Conservation (phyloP, 2,329 filamentous ascomycete species). For the Colletotrichum abscissum region DNA sequence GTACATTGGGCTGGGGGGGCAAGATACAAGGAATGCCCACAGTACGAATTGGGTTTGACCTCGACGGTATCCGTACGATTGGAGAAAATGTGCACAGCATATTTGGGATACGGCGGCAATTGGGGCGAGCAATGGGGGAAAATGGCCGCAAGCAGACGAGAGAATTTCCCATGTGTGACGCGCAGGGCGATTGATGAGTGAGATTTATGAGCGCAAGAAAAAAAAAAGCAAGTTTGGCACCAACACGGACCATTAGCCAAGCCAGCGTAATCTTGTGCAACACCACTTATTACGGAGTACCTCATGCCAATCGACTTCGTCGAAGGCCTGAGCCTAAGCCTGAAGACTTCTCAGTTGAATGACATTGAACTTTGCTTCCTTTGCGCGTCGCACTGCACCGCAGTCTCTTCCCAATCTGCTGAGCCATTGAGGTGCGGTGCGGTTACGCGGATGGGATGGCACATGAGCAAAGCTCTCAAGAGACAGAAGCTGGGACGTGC, state of each 20-base stretch:
- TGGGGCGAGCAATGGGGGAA: not conserved
- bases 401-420: not conserved
- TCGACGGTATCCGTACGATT: not conserved
- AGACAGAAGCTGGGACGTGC: not conserved
- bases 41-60: conserved; percentile 8
- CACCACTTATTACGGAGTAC: not conserved
- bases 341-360: not conserved
- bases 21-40: conserved; percentile 11
- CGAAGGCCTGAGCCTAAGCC: not conserved
- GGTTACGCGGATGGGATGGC: conserved; percentile 30
- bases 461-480: conserved; percentile 26
- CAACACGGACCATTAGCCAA: conserved; percentile 6
- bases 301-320: not conserved
- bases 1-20: conserved; percentile 16
- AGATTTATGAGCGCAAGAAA: not conserved
- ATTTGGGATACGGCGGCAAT: conserved; percentile 10
- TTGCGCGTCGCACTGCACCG: not conserved
- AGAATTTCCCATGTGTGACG: not conserved
- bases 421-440: not conserved
- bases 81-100: not conserved
- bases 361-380: not conserved
- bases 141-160: not conserved
- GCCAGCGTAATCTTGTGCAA: not conserved
- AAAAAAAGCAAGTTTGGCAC: not conserved
- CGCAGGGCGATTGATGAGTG: not conserved